Percentiles rank a stretch among this genome's conserved stretches.
These are phyloP conservation scores for Biscutella auriculata DNA, from an alignment of 441 rosid genomes.

Conservation along the genomic window DNA sequence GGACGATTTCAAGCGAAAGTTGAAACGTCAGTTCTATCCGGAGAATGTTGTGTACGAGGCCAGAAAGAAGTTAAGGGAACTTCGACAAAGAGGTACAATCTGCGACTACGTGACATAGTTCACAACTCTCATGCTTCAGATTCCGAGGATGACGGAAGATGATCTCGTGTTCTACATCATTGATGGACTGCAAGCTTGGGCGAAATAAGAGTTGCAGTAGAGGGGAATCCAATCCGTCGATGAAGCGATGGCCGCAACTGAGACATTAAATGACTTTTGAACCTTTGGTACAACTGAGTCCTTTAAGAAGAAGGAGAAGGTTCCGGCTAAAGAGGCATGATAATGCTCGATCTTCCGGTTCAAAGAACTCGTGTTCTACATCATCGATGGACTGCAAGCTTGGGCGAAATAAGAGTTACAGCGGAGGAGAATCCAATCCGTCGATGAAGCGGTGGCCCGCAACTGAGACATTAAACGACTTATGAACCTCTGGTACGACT, in stretches of 20 bases:
- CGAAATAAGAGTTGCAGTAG: background rate
- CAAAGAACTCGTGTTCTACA: background rate
- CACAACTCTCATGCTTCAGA: background rate
- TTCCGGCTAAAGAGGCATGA: too few species aligned
- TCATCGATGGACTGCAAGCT: background rate
- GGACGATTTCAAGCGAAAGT: background rate
- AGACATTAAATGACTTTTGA: too few species aligned
- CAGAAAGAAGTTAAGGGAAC: background rate
- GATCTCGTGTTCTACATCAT: background rate
- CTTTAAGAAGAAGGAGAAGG: too few species aligned
- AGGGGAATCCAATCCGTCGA: too few species aligned
- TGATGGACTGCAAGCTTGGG: background rate
- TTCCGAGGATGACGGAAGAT: background rate
- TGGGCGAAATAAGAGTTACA: background rate
- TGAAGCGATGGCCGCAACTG: too few species aligned
- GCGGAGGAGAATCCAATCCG: too few species aligned
- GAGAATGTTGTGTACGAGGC: background rate
- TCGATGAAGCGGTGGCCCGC: too few species aligned
- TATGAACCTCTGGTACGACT: too few species aligned
- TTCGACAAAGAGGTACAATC: background rate
- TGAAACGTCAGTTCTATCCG: too few species aligned
- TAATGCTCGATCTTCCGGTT: too few species aligned
- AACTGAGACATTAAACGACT: too few species aligned
- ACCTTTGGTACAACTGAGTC: too few species aligned
- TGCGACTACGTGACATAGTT: background rate